phyloP scores from a whole-genome alignment of 345 rosid species.

The Bruguiera parviflora region DNA sequence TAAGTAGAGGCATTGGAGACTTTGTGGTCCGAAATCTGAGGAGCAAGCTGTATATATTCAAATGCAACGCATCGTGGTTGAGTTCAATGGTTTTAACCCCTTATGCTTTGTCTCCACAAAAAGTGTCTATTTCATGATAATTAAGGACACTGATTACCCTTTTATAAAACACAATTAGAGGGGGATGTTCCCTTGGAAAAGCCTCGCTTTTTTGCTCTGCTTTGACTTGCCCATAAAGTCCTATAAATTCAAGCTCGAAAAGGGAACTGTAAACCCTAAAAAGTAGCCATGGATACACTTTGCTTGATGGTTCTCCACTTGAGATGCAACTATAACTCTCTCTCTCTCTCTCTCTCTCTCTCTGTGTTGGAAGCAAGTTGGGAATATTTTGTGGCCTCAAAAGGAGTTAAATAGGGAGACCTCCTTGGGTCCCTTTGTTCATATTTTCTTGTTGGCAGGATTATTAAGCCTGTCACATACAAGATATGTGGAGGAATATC shows the following conservation, averaged over 20 bases:
- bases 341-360: background rate
- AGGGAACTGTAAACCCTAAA: background rate
- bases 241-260: background rate
- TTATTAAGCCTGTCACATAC: background rate
- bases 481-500: background rate
- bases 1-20: too few relatives aligned
- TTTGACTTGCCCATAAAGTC: background rate
- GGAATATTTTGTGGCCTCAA: background rate
- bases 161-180: background rate
- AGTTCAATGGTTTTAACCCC: too few relatives aligned
- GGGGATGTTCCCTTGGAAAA: background rate
- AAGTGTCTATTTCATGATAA: too few relatives aligned
- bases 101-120: too few relatives aligned
- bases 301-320: background rate
- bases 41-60: too few relatives aligned
- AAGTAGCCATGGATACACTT: background rate
- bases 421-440: background rate
- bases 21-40: too few relatives aligned
- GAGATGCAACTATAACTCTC: background rate
- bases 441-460: background rate
- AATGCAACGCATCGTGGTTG: too few relatives aligned
- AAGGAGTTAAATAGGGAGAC: background rate
- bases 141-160: background rate
- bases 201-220: background rate
- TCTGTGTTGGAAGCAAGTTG: background rate